Percentiles rank a stretch among this genome's conserved stretches.
Conservation (phyloP, 495 filamentous ascomycete genomes). For the Xylaria curta region DNA sequence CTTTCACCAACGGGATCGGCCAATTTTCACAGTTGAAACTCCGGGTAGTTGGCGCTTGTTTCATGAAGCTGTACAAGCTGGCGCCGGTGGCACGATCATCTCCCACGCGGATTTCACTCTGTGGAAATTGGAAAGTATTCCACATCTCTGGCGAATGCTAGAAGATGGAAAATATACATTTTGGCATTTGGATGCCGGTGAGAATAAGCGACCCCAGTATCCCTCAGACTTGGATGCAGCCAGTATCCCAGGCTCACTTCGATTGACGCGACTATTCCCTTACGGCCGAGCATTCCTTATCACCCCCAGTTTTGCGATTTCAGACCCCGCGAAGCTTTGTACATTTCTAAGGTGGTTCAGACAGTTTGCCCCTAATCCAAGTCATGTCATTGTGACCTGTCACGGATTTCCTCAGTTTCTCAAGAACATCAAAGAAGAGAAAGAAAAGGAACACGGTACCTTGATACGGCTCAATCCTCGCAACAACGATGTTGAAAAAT, state of each 20-base stretch:
- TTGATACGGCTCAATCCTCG: slow-evolving; percentile 26
- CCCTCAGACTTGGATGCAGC: slow-evolving; percentile 29
- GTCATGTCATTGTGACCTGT: slow-evolving; percentile 40
- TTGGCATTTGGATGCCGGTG: slow-evolving; percentile 37
- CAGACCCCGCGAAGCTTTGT: slow-evolving; percentile 55
- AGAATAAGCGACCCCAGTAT: slow-evolving; percentile 35
- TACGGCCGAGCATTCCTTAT: slow-evolving; percentile 63
- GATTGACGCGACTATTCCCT: slow-evolving; percentile 62
- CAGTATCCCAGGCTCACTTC: slow-evolving; percentile 39
- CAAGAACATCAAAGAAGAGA: slow-evolving; percentile 46
- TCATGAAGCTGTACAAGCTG: slow-evolving; percentile 36
- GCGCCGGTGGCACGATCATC: slow-evolving; percentile 38
- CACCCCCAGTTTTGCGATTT: slow-evolving; percentile 66
- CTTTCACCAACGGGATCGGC: slow-evolving; percentile 34
- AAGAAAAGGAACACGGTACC: slow-evolving; percentile 40
- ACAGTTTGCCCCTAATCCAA: slow-evolving; percentile 33
- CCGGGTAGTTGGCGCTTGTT: slow-evolving; percentile 36
- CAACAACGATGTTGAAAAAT: slow-evolving; percentile 26
- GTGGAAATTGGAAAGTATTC: slow-evolving; percentile 28
- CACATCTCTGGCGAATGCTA: slow-evolving; percentile 28
- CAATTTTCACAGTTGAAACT: slow-evolving; percentile 37
- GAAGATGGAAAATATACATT: slow-evolving; percentile 37
- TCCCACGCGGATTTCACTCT: slow-evolving; percentile 36
- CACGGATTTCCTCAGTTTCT: slow-evolving; percentile 52
- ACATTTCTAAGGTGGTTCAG: slow-evolving; percentile 66